phyloP scores from a whole-genome alignment of 2,329 filamentous ascomycete species.

The Mycosphaerella sp. region DNA sequence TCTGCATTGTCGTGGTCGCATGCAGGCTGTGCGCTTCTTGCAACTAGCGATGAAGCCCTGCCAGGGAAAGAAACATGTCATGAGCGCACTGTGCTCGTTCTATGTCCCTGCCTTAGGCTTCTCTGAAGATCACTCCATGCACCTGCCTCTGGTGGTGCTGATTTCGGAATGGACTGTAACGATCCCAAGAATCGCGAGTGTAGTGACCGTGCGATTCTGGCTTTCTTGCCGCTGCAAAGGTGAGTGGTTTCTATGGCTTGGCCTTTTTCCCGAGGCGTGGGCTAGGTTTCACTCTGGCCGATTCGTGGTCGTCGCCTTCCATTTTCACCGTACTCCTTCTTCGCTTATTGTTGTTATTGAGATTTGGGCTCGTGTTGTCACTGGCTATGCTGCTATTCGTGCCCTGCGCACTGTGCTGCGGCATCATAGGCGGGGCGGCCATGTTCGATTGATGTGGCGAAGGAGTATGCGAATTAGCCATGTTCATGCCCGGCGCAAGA shows the following conservation, averaged over 20 bases:
- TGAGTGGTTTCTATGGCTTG: slow-evolving; percentile 23
- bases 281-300: slow-evolving; percentile 47
- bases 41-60: too few species aligned
- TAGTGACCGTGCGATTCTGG: not conserved
- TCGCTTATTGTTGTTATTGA: slow-evolving; percentile 56
- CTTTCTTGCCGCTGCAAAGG: too few species aligned
- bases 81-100: too few species aligned
- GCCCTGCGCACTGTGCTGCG: slow-evolving; percentile 52
- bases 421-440: slow-evolving; percentile 49
- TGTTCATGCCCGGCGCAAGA: slow-evolving; percentile 23
- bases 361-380: slow-evolving; percentile 54
- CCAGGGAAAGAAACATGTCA: too few species aligned
- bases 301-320: slow-evolving; percentile 49
- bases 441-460: slow-evolving; percentile 42
- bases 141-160: too few species aligned
- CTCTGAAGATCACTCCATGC: too few species aligned
- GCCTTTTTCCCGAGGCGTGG: slow-evolving; percentile 39
- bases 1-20: too few species aligned
- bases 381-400: slow-evolving; percentile 52
- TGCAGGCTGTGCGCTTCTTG: too few species aligned
- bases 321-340: slow-evolving; percentile 55
- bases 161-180: not conserved
- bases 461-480: slow-evolving; percentile 38
- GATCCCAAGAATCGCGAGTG: not conserved
- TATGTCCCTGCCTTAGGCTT: too few species aligned